These are phyloP conservation scores for Cajanus cajan DNA, from an alignment of 306 rosid species.

Conservation along the genomic window DNA sequence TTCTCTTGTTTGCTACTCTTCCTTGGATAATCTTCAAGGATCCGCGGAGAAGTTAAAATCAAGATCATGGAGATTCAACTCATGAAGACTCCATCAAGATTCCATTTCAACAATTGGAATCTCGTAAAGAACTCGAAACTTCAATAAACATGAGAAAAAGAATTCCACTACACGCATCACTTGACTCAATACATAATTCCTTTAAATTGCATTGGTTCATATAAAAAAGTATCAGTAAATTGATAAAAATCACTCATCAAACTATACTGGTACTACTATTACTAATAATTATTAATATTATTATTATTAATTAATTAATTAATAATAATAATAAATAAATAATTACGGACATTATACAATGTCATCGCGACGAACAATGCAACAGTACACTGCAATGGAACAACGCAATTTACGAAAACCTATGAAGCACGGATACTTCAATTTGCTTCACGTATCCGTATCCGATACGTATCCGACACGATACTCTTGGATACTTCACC, in stretches of 20 bases:
- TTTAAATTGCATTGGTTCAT: not conserved
- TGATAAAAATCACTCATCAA: not conserved
- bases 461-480: no score
- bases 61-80: no score
- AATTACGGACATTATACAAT: not conserved
- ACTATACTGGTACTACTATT: not conserved
- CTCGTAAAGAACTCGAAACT: not conserved
- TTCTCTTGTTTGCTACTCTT: no score
- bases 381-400: conserved; percentile 3
- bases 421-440: no score
- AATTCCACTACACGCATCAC: not conserved
- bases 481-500: no score
- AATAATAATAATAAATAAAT: not conserved
- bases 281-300: not conserved
- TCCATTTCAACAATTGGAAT: not conserved
- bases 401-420: not conserved
- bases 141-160: not conserved
- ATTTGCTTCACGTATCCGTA: no score
- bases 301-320: not conserved
- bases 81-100: no score
- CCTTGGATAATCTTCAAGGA: no score
- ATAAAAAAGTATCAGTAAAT: not conserved
- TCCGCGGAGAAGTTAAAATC: no score
- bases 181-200: not conserved
- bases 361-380: not conserved